A percentile compares a stretch with the other conserved stretches of the same genome.
phyloP scores from a whole-genome alignment of 148 eudicot genomes.

The Amaranthus cruentus region DNA sequence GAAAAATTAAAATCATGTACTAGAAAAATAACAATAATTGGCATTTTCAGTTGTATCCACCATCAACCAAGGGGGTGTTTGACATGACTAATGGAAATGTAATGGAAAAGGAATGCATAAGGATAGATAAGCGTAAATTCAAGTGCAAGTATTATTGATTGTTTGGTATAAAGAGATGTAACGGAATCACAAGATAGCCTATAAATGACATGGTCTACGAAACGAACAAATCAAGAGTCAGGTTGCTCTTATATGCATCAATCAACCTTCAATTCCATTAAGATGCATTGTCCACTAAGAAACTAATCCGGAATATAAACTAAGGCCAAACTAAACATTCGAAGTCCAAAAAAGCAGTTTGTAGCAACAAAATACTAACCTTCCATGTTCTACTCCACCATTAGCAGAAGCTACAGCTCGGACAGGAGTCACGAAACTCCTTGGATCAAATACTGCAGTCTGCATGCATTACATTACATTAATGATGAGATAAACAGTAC shows the following conservation, averaged over 20 bases:
- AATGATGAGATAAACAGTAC: neutral
- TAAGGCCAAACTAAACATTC: neutral
- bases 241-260: neutral
- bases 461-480: slow-evolving; percentile 25
- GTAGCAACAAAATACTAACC: slow-evolving; percentile 38
- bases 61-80: too few relatives aligned
- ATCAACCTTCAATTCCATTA: neutral
- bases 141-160: too few relatives aligned
- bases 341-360: neutral
- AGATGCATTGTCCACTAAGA: neutral
- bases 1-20: neutral
- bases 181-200: too few relatives aligned
- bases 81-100: too few relatives aligned
- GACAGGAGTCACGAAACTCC: slow-evolving; percentile 32
- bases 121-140: too few relatives aligned
- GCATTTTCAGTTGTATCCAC: neutral
- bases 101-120: too few relatives aligned
- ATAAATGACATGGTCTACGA: neutral
- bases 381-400: slow-evolving; percentile 54
- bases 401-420: slow-evolving; percentile 41
- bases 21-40: neutral
- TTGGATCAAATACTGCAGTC: slow-evolving; percentile 37
- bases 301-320: neutral
- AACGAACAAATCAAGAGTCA: neutral
- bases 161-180: too few relatives aligned